Conservation (phyloP, 305 asterid genomes). For the Fraxinus sp. region DNA sequence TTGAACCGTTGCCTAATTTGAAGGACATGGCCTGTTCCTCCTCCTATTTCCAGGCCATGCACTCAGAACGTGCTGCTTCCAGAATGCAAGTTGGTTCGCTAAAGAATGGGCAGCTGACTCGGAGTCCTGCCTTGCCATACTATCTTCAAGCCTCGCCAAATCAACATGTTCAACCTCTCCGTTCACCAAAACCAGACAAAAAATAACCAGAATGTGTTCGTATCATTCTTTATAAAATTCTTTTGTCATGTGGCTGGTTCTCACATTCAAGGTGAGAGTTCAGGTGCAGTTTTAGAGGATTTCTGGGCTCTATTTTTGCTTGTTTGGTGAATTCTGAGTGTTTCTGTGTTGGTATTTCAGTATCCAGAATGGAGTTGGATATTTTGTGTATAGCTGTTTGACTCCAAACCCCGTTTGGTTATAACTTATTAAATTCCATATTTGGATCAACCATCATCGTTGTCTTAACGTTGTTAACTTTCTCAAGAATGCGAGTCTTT, state of each 20-base stretch:
- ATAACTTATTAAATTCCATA: not conserved
- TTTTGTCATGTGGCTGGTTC: slow-evolving; percentile 1
- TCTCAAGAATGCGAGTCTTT: not conserved
- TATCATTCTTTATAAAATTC: slow-evolving; percentile 11
- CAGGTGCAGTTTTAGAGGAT: slow-evolving; percentile 11
- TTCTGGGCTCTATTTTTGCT: slow-evolving; percentile 7
- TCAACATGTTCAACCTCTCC: slow-evolving; percentile 32
- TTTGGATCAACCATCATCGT: not conserved
- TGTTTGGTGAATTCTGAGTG: slow-evolving; percentile 3
- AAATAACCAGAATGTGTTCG: slow-evolving; percentile 14
- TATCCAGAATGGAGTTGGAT: slow-evolving; percentile 17
- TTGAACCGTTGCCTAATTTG: slow-evolving; percentile 57
- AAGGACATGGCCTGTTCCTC: slow-evolving; percentile 68
- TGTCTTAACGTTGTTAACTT: not conserved
- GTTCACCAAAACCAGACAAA: slow-evolving; percentile 38
- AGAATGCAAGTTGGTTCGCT: slow-evolving; percentile 29
- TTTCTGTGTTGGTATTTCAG: slow-evolving; percentile 7
- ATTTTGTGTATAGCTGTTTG: slow-evolving; percentile 19
- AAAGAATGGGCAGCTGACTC: slow-evolving; percentile 34
- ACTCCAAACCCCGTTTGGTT: not conserved
- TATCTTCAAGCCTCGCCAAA: slow-evolving; percentile 36
- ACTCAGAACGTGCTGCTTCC: slow-evolving; percentile 35
- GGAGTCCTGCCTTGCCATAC: slow-evolving; percentile 45
- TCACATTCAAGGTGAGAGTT: not conserved
- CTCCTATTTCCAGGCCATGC: slow-evolving; percentile 62